phyloP scores from a whole-genome alignment of 257 asterid genomes.

The Petunia secreta region DNA sequence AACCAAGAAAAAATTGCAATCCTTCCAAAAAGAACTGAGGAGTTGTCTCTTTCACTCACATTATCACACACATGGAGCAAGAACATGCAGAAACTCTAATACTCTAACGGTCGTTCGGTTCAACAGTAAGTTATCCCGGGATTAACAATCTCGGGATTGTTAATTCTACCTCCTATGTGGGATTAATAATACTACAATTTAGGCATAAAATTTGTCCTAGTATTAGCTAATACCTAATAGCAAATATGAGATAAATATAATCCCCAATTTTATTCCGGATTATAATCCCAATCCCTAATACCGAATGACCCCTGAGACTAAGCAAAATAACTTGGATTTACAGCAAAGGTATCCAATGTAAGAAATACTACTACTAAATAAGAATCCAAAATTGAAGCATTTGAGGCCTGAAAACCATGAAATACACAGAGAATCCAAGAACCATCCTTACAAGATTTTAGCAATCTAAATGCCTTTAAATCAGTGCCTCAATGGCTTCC shows the following conservation, averaged over 20 bases:
- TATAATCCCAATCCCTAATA: too few relatives aligned
- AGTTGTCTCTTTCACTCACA: background rate
- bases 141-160: too few relatives aligned
- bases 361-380: conserved; percentile 19
- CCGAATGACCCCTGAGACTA: background rate
- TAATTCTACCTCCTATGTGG: too few relatives aligned
- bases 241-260: too few relatives aligned
- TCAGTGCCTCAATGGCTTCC: conserved; percentile 25
- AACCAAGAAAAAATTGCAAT: background rate
- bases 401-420: conserved; percentile 29
- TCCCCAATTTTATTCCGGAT: too few relatives aligned
- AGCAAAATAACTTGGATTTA: conserved; percentile 34
- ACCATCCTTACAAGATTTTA: background rate
- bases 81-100: background rate
- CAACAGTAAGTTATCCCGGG: too few relatives aligned
- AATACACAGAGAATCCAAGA: background rate
- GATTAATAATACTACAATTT: too few relatives aligned
- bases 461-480: conserved; percentile 29
- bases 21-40: too few relatives aligned
- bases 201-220: too few relatives aligned
- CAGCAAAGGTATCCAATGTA: conserved; percentile 31
- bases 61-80: background rate
- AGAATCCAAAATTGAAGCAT: conserved; percentile 44
- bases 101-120: too few relatives aligned
- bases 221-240: too few relatives aligned